Evolutionary conservation across 192 early-diverging fungal genomes (phyloP).

Genomic region (Coemansia sp.): DNA sequence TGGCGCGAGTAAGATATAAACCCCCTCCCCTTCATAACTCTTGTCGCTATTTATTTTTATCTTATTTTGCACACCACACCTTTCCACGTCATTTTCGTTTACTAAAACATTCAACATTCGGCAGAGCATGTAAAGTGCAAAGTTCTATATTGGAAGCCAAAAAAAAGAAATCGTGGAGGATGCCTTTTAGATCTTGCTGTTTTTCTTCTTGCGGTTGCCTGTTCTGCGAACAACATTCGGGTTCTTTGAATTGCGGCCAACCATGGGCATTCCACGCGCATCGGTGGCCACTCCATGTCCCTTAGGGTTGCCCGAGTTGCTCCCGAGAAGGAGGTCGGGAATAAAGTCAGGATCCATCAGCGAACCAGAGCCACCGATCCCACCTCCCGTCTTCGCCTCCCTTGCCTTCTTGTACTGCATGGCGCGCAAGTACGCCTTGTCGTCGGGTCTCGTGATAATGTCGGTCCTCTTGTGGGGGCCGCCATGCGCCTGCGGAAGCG

Average conservation of each 20-base stretch:
- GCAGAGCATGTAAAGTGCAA: too few relatives aligned
- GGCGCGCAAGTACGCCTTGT: constrained; percentile 71
- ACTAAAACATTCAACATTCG: too few relatives aligned
- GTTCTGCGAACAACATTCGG: constrained; percentile 61
- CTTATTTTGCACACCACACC: background rate
- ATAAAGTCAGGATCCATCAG: constrained; percentile 44
- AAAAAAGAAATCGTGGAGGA: background rate
- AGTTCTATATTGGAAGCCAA: too few relatives aligned
- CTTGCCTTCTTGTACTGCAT: constrained; percentile 29
- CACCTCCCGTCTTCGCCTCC: constrained; percentile 32
- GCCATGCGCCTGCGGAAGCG: constrained; percentile 80
- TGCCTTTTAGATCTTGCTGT: constrained; percentile 11
- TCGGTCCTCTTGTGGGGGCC: constrained; percentile 70
- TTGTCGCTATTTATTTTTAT: background rate
- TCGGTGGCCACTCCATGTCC: constrained; percentile 63
- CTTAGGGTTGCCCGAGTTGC: constrained; percentile 42
- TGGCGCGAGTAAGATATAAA: constrained; percentile 40
- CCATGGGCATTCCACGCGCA: constrained; percentile 59
- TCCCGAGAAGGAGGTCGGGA: constrained; percentile 27
- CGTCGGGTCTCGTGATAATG: constrained; percentile 87
- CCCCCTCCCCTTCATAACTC: too few relatives aligned
- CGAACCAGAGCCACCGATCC: constrained; percentile 22
- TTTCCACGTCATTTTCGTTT: too few relatives aligned
- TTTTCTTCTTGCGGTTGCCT: constrained; percentile 63
- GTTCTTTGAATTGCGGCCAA: constrained; percentile 70